Percentiles rank a stretch among this genome's conserved stretches.
phyloP scores from a whole-genome alignment of 75 land plant species.

The Selaginella moellendorffii region DNA sequence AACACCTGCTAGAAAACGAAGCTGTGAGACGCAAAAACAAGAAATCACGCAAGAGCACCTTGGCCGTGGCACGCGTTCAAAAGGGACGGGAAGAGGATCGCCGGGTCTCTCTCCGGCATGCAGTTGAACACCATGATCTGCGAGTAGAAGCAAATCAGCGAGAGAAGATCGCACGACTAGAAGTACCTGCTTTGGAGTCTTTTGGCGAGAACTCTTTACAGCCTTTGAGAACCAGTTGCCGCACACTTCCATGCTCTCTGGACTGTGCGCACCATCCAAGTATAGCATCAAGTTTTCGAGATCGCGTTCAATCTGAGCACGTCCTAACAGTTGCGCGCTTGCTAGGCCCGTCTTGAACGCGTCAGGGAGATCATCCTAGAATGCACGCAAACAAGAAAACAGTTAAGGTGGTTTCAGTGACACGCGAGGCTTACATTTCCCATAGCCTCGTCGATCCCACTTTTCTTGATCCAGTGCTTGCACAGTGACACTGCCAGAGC shows the following conservation, averaged over 20 bases:
- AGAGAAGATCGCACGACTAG: neutral
- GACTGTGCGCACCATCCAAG: conserved; percentile 10
- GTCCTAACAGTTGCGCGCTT: neutral
- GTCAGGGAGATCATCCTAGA: neutral
- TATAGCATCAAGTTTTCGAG: neutral
- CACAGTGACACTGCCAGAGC: neutral
- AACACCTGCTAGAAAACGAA: neutral
- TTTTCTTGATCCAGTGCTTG: neutral
- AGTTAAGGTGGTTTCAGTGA: too few species aligned
- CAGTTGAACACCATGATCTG: neutral
- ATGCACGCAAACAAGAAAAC: neutral
- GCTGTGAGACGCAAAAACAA: neutral
- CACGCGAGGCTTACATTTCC: neutral
- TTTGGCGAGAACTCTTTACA: too few species aligned
- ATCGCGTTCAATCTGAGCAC: conserved; percentile 2
- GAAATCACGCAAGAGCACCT: neutral
- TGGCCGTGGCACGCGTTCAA: neutral
- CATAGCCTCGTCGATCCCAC: neutral
- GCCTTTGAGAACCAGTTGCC: conserved; percentile 2
- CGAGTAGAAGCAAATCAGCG: neutral
- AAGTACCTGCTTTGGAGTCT: too few species aligned
- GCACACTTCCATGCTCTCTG: conserved; percentile 10
- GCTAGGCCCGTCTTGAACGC: neutral
- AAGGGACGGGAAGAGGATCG: neutral
- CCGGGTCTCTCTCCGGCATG: neutral